Base-by-base conservation (phyloP, 176 grass and related monocot genomes). In the Puccinellia tenuiflora region DNA sequence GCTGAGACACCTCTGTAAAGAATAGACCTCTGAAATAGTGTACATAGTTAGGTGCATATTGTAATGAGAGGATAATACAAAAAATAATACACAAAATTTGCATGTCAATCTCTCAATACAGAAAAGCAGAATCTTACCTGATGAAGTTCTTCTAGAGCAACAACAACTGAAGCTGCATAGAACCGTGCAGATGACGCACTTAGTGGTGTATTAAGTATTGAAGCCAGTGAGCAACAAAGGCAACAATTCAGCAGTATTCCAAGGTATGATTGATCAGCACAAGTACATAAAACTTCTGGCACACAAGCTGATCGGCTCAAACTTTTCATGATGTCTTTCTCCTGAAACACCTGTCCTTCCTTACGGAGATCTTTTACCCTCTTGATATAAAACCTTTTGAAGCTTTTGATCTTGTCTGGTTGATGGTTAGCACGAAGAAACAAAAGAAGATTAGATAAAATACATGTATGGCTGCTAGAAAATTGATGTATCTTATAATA, bases 1-100 rank as follows among this genome's bases (percentile, higher is more conserved):
- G 91, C 85, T 17, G 96, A 93, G 83, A 98, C 79, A 81, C 96
- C 96, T 87, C 96, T 92, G 84, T 93, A 95, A n/a, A 98, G 68
- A 93, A 98, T 92, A 79, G 85, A 93, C 56, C 89, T 91, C 96
- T 98, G 96, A 86, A 85, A 86, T 6, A 26, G 77, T 37, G 16
- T 48, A 37, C 12, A 77, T 20, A 81, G 6, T 61, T 57, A 74
- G 70, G 51, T 74, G 7, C 26, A 51, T 50, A 77, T 25, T 37
- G 3, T 35, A 38, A 73, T 85, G 73, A 82, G 48, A 28, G 26
- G 24, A 45, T 45, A 42, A 71, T 38, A 77, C 15, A 59, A 16
- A 77, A 85, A 5, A 78, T 3, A 57, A 82, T 51, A 57, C 14
- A 77, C 46, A 62, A 51, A 20, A 15, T 71, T 40, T 56, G 40